A percentile compares a stretch with the other conserved stretches of the same genome.
These are phyloP conservation scores for Ceratobasidium sp. DNA, from an alignment of 1,284 basidiomycete genomes.

Conservation along the genomic window DNA sequence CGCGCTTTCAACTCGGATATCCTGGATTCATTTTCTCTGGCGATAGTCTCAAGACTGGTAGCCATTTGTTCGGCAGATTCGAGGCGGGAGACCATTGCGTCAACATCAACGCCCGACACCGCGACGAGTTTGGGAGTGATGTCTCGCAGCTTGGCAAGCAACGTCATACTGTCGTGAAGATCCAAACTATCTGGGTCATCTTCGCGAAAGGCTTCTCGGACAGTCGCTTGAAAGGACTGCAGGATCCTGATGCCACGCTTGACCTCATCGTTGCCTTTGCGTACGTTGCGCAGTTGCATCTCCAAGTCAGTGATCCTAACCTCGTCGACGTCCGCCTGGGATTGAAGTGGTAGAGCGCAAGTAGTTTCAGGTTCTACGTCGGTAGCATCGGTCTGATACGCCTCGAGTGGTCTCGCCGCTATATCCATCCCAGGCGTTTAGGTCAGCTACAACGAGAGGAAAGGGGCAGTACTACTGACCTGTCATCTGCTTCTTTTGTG, in stretches of 20 bases:
- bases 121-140: constrained; percentile 24
- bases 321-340: too few species aligned
- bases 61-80: not conserved
- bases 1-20: constrained; percentile 28
- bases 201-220: constrained; percentile 23
- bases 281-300: constrained; percentile 35
- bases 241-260: not conserved
- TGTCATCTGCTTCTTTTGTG: not conserved
- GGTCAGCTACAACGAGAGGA: not conserved
- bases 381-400: not conserved
- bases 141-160: constrained; percentile 28
- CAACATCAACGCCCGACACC: constrained; percentile 13
- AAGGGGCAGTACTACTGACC: not conserved
- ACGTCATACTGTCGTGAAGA: constrained; percentile 1
- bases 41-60: not conserved
- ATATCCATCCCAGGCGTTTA: not conserved
- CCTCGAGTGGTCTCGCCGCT: constrained; percentile 8
- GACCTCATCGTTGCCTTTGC: constrained; percentile 27
- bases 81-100: not conserved
- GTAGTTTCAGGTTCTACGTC: constrained; percentile 23
- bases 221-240: not conserved
- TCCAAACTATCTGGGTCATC: not conserved
- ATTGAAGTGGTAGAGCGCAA: not conserved
- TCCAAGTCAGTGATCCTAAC: constrained; percentile 24
- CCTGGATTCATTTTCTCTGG: too few species aligned